Percentiles rank a stretch among this genome's conserved stretches.
Evolutionary conservation across 1,284 basidiomycete genomes (phyloP).

Genomic region (Pseudozyma sp.): DNA sequence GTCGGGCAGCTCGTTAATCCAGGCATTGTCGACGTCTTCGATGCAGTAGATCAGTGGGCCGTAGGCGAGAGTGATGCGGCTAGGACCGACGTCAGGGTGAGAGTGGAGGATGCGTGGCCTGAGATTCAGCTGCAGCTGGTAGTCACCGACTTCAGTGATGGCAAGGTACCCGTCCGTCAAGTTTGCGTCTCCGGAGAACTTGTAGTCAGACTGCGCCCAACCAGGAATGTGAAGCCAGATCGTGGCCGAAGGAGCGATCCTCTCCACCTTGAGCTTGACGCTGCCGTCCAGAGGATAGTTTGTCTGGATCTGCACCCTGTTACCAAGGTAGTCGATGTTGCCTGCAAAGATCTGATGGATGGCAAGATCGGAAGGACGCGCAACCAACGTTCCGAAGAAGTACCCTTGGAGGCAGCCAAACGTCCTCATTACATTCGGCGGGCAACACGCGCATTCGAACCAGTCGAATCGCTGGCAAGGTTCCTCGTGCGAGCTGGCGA

Average conservation of each 20-base stretch:
- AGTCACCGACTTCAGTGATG: slow-evolving; percentile 7
- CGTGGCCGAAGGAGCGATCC: slow-evolving; percentile 8
- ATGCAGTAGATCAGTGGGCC: slow-evolving; percentile 37
- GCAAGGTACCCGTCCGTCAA: slow-evolving; percentile 8
- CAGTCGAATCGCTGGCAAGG: slow-evolving; percentile 30
- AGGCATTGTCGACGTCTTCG: slow-evolving; percentile 33
- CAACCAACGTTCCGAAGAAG: slow-evolving; percentile 20
- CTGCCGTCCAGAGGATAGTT: slow-evolving; percentile 19
- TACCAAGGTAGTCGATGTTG: slow-evolving; percentile 15
- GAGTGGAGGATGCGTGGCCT: slow-evolving; percentile 19
- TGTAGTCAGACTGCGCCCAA: slow-evolving; percentile 22
- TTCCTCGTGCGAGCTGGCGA: slow-evolving; percentile 29
- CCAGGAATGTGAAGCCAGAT: slow-evolving; percentile 27
- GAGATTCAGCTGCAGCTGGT: slow-evolving; percentile 9
- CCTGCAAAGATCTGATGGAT: slow-evolving; percentile 38
- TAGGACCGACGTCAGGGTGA: slow-evolving; percentile 23
- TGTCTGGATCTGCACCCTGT: slow-evolving; percentile 21
- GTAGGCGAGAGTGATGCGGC: slow-evolving; percentile 13
- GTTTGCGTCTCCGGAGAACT: slow-evolving; percentile 6
- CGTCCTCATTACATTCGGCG: slow-evolving; percentile 35
- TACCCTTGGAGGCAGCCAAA: slow-evolving; percentile 34
- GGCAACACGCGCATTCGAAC: slow-evolving; percentile 41
- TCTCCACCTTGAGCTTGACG: slow-evolving; percentile 4
- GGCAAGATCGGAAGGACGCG: slow-evolving; percentile 7
- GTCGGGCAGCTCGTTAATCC: slow-evolving; percentile 27